Evolutionary conservation across 371 early-diverging fungal genomes (phyloP).

Genomic region (Mucor velutinosus): DNA sequence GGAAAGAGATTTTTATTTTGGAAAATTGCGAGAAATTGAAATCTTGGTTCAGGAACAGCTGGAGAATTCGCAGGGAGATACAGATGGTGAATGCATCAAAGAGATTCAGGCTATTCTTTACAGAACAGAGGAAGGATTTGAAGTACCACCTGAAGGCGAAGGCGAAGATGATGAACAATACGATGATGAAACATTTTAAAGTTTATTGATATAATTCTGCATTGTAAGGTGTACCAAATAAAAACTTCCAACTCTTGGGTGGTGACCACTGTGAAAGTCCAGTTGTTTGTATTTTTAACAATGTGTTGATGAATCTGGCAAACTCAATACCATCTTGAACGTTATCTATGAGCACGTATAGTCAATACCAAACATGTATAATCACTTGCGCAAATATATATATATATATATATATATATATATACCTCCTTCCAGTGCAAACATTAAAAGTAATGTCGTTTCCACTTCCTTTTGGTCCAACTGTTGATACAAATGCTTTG

Average conservation of each 20-base stretch:
- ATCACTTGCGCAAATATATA: not conserved
- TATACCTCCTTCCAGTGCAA: conserved; percentile 73
- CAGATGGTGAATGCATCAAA: conserved; percentile 53
- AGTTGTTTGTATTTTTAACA: conserved; percentile 21
- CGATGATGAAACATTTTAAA: conserved; percentile 61
- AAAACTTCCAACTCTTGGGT: conserved; percentile 71
- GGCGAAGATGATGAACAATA: conserved; percentile 28
- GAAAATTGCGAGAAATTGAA: conserved; percentile 91
- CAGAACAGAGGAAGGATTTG: conserved; percentile 76
- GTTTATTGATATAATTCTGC: conserved; percentile 27
- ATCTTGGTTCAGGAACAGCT: conserved; percentile 79
- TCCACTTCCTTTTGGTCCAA: conserved; percentile 22
- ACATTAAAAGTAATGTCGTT: conserved; percentile 58
- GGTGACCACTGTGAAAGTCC: conserved; percentile 49
- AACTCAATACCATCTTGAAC: conserved; percentile 67
- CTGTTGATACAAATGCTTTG: conserved; percentile 43
- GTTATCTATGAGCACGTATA: conserved; percentile 49
- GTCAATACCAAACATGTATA: not conserved
- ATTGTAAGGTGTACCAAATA: conserved; percentile 54
- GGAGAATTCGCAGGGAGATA: conserved; percentile 32
- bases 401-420: conserved; percentile 14
- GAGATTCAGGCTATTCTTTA: conserved; percentile 85
- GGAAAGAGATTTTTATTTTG: conserved; percentile 95
- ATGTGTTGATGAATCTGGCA: conserved; percentile 60
- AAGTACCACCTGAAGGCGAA: conserved; percentile 47